phyloP scores from a whole-genome alignment of 805 yeast species.

The Myxozyma lipomycoides region DNA sequence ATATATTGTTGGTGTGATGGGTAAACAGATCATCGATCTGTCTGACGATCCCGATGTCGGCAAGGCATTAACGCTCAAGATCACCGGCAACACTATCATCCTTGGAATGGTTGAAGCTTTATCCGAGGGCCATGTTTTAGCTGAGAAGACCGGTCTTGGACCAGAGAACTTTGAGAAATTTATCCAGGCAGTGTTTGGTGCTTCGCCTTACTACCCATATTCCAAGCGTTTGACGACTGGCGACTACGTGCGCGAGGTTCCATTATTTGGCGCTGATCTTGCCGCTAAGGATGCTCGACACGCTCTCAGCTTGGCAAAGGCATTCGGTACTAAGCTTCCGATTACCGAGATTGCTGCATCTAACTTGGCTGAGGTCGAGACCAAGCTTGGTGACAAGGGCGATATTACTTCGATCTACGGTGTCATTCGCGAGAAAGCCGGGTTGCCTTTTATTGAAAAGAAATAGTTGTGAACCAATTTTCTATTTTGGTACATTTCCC shows the following conservation, averaged over 20 bases:
- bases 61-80: slow-evolving; percentile 30
- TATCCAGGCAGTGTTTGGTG: slow-evolving; percentile 26
- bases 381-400: slow-evolving; percentile 26
- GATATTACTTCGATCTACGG: slow-evolving; percentile 35
- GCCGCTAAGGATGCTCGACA: slow-evolving; percentile 33
- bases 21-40: slow-evolving; percentile 29
- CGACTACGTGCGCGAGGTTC: slow-evolving; percentile 29
- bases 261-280: slow-evolving; percentile 30
- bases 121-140: slow-evolving; percentile 31
- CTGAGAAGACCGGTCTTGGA: slow-evolving; percentile 32
- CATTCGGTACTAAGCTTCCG: slow-evolving; percentile 26
- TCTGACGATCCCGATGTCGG: slow-evolving; percentile 30
- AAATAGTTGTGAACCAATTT: slow-evolving; percentile 5
- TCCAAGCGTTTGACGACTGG: slow-evolving; percentile 26
- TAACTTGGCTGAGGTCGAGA: slow-evolving; percentile 26
- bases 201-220: slow-evolving; percentile 24
- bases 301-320: slow-evolving; percentile 31
- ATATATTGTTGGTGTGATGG: slow-evolving; percentile 32
- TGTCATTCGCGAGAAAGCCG: slow-evolving; percentile 31
- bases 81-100: slow-evolving; percentile 34
- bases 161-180: slow-evolving; percentile 26
- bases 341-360: slow-evolving; percentile 27
- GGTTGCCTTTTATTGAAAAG: slow-evolving; percentile 33
- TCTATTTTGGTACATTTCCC: too few relatives aligned
- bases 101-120: slow-evolving; percentile 33